Conservation (phyloP, 495 filamentous ascomycete genomes). For the Hypoxylon perforatum region DNA sequence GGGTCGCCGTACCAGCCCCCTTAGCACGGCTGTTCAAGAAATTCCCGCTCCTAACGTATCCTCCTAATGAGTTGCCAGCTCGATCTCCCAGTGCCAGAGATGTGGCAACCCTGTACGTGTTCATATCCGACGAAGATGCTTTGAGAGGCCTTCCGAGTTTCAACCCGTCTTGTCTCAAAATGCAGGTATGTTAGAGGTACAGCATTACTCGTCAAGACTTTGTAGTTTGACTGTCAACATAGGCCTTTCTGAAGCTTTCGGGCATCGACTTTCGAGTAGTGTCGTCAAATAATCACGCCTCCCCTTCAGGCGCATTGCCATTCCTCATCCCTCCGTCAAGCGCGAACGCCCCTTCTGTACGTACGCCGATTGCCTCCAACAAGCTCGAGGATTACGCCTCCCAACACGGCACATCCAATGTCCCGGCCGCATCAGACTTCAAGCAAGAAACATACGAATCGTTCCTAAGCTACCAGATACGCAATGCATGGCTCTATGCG, state of each 20-base stretch:
- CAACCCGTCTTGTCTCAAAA: conserved; percentile 94
- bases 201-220: neutral
- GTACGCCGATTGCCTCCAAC: conserved; percentile 67
- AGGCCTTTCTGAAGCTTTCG: conserved; percentile 88
- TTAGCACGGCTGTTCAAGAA: conserved; percentile 84
- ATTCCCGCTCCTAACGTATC: conserved; percentile 82
- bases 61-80: conserved; percentile 79
- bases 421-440: conserved; percentile 17
- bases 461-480: conserved; percentile 81
- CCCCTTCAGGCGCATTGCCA: conserved; percentile 85
- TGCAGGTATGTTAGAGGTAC: conserved; percentile 75
- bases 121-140: conserved; percentile 74
- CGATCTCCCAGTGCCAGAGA: conserved; percentile 65
- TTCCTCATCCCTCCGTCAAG: conserved; percentile 76
- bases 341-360: conserved; percentile 27
- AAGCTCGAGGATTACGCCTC: conserved; percentile 77
- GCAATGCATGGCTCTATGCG: conserved; percentile 86
- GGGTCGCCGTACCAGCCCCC: conserved; percentile 76
- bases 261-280: conserved; percentile 74
- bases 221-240: conserved; percentile 24
- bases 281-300: conserved; percentile 91
- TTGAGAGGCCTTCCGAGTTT: conserved; percentile 75
- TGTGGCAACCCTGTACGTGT: conserved; percentile 77
- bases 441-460: conserved; percentile 83
- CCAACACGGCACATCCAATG: conserved; percentile 42